Conservation (phyloP, 805 yeast genomes). For the Barnettozyma pratensis region DNA sequence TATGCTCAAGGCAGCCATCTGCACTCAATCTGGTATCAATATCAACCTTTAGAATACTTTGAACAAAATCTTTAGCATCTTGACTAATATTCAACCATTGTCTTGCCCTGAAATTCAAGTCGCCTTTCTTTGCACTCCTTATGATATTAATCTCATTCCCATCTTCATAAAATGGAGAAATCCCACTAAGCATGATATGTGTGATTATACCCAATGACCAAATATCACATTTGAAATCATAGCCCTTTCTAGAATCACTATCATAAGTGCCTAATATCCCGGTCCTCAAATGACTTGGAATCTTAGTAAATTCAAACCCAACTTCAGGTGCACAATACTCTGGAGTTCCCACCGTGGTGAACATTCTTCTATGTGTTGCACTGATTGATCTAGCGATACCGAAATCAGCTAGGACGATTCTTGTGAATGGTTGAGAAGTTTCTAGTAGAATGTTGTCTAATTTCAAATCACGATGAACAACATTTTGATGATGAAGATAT, state of each 20-base stretch:
- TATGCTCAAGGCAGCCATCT: conserved; percentile 35
- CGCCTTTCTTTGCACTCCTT: conserved; percentile 37
- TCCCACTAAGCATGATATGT: conserved; percentile 56
- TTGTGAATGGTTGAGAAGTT: conserved; percentile 46
- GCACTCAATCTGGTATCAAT: conserved; percentile 33
- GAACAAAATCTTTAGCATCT: conserved; percentile 43
- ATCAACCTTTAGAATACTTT: conserved; percentile 34
- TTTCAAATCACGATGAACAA: conserved; percentile 55
- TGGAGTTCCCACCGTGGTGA: conserved; percentile 56
- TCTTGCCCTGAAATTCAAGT: conserved; percentile 30
- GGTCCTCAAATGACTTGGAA: conserved; percentile 23
- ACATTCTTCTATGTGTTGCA: conserved; percentile 33
- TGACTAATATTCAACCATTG: conserved; percentile 40
- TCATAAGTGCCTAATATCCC: conserved; percentile 20
- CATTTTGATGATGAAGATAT: conserved; percentile 47
- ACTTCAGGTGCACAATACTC: conserved; percentile 75
- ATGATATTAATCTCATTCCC: conserved; percentile 38
- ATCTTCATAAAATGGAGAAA: conserved; percentile 56
- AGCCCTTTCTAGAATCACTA: conserved; percentile 29
- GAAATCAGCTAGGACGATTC: conserved; percentile 62
- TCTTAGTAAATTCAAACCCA: conserved; percentile 35
- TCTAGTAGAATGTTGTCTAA: conserved; percentile 58
- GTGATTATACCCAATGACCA: conserved; percentile 66
- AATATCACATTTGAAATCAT: conserved; percentile 54
- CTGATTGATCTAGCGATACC: conserved; percentile 44